Conservation (phyloP, 1,139 yeast genomes). For the Pichia kudriavzevii region DNA sequence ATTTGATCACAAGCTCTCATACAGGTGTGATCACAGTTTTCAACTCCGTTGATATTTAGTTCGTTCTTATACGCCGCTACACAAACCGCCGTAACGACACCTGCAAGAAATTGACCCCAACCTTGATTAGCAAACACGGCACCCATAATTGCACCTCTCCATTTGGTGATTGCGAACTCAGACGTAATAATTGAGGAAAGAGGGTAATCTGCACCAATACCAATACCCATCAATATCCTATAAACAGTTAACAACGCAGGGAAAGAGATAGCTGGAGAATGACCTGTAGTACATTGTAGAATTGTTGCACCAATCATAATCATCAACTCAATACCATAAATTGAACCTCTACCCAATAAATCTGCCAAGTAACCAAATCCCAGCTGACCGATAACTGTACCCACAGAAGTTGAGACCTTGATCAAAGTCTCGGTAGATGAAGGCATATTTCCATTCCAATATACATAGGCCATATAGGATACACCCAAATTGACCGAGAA, state of each 20-base stretch:
- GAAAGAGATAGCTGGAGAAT: conserved; percentile 63
- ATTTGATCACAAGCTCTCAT: conserved; percentile 76
- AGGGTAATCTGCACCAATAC: conserved; percentile 99
- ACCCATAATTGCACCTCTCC: conserved; percentile 96
- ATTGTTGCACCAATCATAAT: conserved; percentile 76
- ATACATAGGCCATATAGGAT: conserved; percentile 66
- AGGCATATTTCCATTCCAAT: conserved; percentile 66
- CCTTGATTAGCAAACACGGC: conserved; percentile 93
- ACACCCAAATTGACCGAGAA: conserved; percentile 81
- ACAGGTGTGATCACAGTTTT: conserved; percentile 55
- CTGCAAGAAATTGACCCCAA: conserved; percentile 81
- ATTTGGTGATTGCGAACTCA: conserved; percentile 81
- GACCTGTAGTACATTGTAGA: conserved; percentile 66
- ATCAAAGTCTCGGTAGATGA: conserved; percentile 64
- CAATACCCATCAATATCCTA: conserved; percentile 86
- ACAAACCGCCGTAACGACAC: conserved; percentile 65
- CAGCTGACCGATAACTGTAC: conserved; percentile 89
- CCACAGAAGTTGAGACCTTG: conserved; percentile 86
- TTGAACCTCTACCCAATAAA: conserved; percentile 76
- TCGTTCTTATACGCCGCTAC: conserved; percentile 64
- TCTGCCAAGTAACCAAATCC: conserved; percentile 84
- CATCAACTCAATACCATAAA: conserved; percentile 80
- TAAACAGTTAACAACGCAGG: conserved; percentile 66
- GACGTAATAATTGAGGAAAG: conserved; percentile 88
- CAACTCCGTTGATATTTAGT: conserved; percentile 43